Evolutionary conservation across 768 basidiomycete species (phyloP).

Genomic region (Pleurotus sapidus): DNA sequence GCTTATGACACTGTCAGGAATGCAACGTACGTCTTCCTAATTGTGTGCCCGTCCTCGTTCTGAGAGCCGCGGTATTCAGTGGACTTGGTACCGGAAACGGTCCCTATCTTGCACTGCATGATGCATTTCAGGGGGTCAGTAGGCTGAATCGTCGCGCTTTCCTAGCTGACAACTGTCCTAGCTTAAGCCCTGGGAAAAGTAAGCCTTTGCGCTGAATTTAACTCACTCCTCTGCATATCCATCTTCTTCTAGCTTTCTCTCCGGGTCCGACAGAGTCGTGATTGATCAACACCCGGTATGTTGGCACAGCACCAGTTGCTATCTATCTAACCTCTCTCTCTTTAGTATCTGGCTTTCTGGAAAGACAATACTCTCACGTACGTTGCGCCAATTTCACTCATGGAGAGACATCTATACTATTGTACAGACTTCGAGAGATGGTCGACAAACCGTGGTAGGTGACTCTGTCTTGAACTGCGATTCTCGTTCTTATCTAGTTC

Average conservation of each 20-base stretch:
- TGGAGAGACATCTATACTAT: constrained; percentile 8
- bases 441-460: constrained; percentile 42
- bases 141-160: neutral
- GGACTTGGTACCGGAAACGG: constrained; percentile 62
- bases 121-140: constrained; percentile 60
- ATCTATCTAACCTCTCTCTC: no score
- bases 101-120: constrained; percentile 58
- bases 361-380: constrained; percentile 36
- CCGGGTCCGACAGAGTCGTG: constrained; percentile 71
- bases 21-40: constrained; percentile 27
- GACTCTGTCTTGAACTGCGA: constrained; percentile 11
- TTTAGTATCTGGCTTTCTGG: constrained; percentile 44
- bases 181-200: constrained; percentile 46
- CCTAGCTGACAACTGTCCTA: constrained; percentile 15
- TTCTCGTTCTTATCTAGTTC: constrained; percentile 16
- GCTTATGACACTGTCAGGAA: constrained; percentile 43
- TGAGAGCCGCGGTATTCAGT: constrained; percentile 28
- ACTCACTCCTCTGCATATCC: neutral
- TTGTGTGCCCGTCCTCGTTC: constrained; percentile 11
- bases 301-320: no score
- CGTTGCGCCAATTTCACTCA: constrained; percentile 18
- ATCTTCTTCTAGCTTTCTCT: constrained; percentile 49
- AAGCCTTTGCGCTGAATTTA: constrained; percentile 9
- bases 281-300: constrained; percentile 78
- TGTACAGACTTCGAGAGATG: constrained; percentile 33